Evolutionary conservation across 192 early-diverging fungal species (phyloP).

Genomic region (Coemansia sp.): DNA sequence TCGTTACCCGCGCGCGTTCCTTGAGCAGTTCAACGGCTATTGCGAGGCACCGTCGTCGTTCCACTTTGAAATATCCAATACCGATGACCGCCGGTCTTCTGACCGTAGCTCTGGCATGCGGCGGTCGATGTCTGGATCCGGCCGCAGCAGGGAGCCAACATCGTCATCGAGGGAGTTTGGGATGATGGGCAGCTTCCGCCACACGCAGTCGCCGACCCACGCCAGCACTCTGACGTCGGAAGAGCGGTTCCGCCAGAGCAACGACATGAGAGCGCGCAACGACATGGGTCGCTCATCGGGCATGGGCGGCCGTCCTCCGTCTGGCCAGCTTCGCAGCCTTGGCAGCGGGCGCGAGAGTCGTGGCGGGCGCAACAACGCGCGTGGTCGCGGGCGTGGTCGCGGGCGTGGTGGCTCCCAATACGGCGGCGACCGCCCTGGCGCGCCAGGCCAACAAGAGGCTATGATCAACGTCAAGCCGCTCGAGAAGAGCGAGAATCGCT

Average conservation of each 20-base stretch:
- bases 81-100: conserved; percentile 52
- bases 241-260: conserved; percentile 54
- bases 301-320: conserved; percentile 47
- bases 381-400: conserved; percentile 62
- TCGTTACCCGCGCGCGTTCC: conserved; percentile 73
- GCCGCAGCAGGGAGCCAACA: conserved; percentile 38
- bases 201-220: conserved; percentile 21
- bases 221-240: conserved; percentile 30
- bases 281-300: conserved; percentile 29
- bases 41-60: conserved; percentile 66
- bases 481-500: conserved; percentile 81
- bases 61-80: conserved; percentile 54
- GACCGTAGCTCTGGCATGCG: conserved; percentile 54
- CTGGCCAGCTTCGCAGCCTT: conserved; percentile 50
- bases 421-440: conserved; percentile 30
- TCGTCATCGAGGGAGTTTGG: conserved; percentile 33
- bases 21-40: conserved; percentile 74
- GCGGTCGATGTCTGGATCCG: conserved; percentile 42
- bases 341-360: conserved; percentile 61
- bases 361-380: conserved; percentile 59
- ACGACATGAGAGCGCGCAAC: conserved; percentile 35
- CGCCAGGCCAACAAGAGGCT: conserved; percentile 25
- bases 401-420: conserved; percentile 57
- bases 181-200: conserved; percentile 56
- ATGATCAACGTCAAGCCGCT: conserved; percentile 75